These are phyloP conservation scores for Echeveria elegans DNA, from an alignment of 164 flowering plant genomes.

Conservation along the genomic window DNA sequence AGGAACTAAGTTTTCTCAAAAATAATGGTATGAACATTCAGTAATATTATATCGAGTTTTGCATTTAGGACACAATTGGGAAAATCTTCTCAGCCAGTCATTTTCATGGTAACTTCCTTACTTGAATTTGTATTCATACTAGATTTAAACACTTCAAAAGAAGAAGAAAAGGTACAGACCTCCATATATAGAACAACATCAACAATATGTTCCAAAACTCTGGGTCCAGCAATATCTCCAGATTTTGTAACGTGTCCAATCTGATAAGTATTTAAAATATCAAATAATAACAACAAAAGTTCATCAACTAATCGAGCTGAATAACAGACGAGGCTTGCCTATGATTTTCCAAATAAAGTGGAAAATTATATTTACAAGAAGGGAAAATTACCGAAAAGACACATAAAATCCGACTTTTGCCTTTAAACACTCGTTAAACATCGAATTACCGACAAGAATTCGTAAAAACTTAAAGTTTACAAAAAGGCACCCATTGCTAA, in stretches of 20 bases:
- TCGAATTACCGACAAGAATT: too few relatives aligned
- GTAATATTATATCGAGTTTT: background rate
- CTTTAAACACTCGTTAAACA: too few relatives aligned
- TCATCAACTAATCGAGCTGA: background rate
- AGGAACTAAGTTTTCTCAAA: too few relatives aligned
- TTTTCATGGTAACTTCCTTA: background rate
- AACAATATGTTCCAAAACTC: slow-evolving; percentile 92
- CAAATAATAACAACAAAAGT: background rate
- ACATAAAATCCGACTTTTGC: too few relatives aligned
- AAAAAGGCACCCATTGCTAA: too few relatives aligned
- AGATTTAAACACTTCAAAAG: background rate
- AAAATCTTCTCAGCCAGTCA: background rate
- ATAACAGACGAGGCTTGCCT: background rate
- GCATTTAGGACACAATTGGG: background rate
- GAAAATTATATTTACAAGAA: background rate
- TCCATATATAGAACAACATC: slow-evolving; percentile 93
- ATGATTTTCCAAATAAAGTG: background rate
- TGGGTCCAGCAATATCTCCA: slow-evolving; percentile 98
- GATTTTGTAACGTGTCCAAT: slow-evolving; percentile 92
- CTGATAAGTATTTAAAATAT: slow-evolving; percentile 27
- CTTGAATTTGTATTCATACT: background rate
- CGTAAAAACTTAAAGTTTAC: too few relatives aligned
- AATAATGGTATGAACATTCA: too few relatives aligned
- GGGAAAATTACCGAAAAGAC: too few relatives aligned
- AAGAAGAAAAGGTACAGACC: slow-evolving; percentile 42